Base-by-base conservation (phyloP, 352 stramenopile genomes). In the Pythium diclinum region DNA sequence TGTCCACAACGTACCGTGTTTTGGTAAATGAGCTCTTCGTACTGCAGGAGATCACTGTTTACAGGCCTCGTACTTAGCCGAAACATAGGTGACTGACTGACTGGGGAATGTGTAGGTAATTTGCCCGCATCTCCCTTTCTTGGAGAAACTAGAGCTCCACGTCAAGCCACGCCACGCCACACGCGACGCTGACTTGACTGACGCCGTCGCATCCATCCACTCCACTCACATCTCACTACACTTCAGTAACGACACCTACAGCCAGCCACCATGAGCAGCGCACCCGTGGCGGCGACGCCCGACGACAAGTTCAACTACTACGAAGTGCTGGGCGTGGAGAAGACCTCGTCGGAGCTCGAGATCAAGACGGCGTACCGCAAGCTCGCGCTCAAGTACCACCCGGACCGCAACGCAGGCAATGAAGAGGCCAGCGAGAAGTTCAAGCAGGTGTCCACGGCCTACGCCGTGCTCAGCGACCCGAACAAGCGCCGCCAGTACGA, bases 281-380 rank as follows among this genome's bases (percentile, higher is more conserved):
- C 67, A 16, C 62, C 67, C 5, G 58, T 69, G 56, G 57, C 61
- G 53, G 83, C 83, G 34, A 61, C 78, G 59, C 86, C 81, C 11
- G 70, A 78, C 21, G 81, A 88, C 53, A 74, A 19, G 56, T 74
- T 83, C 32, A 91, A 97, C 74, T 87, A 89, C 58, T 97, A 95
- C 66, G 74, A 83, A 44, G 78, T 97, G 52, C 72, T 99, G 44
- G 95, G 95, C 56, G 85, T 97, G 32, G 86, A 94, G 32, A 90
- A 89, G 63, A 83, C 85, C 44, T 77, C 89, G 36, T 95, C 85
- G 36, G 87, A 95, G 71, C 79, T 94, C 58, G 89, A 97, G 69
- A 96, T 97, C 74, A 96, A 96, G 72, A 80, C 73, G 19, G 82
- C 87, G 28, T 97, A 96, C 79, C 82, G 85, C 56, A 96, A 95